Conservation (phyloP, 1,139 yeast genomes). For the Kurtzmaniella quercitrusa region DNA sequence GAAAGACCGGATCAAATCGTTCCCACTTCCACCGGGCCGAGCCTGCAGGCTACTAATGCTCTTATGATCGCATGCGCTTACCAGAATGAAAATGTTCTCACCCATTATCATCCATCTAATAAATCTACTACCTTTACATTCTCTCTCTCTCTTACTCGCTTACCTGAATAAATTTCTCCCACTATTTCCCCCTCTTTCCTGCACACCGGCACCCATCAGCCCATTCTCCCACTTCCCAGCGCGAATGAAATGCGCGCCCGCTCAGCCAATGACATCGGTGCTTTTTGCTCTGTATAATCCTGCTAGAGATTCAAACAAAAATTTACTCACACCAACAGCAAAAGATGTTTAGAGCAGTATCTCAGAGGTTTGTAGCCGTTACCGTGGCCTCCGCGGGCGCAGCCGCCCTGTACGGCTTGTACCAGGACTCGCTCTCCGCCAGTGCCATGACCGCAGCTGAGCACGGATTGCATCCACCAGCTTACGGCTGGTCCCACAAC, state of each 20-base stretch:
- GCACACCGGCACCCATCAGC: too few species aligned
- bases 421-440: slow-evolving; percentile 78
- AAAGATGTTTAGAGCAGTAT: slow-evolving; percentile 23
- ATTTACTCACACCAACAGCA: background rate
- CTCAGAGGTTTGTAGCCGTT: slow-evolving; percentile 55
- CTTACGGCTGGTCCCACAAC: slow-evolving; percentile 88
- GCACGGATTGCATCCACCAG: slow-evolving; percentile 97
- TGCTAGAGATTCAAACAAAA: slow-evolving; percentile 1
- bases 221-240: background rate
- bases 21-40: too few species aligned
- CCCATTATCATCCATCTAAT: too few species aligned
- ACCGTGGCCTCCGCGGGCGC: slow-evolving; percentile 67
- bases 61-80: too few species aligned
- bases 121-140: too few species aligned
- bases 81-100: too few species aligned
- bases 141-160: too few species aligned
- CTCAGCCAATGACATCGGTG: slow-evolving; percentile 2
- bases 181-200: background rate
- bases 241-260: background rate
- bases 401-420: slow-evolving; percentile 70
- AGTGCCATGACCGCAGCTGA: slow-evolving; percentile 98
- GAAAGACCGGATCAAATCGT: too few species aligned
- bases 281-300: slow-evolving; percentile 2
- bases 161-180: background rate
- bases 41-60: too few species aligned